Conservation (phyloP, 2,329 filamentous ascomycete species). For the Clathrospora elynae region DNA sequence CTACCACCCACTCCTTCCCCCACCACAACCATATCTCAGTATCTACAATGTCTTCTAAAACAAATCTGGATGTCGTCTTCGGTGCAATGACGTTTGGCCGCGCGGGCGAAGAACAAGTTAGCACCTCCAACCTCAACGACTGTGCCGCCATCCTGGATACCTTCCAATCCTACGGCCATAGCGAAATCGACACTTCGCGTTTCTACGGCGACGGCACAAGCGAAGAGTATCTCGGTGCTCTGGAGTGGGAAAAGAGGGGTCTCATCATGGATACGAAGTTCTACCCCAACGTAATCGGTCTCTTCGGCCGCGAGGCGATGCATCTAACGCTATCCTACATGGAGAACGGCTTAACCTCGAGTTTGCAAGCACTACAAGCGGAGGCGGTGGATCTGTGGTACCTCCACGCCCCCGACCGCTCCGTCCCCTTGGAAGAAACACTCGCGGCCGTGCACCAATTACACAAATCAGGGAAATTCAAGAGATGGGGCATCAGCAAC, state of each 20-base stretch:
- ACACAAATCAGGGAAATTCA: conserved; percentile 53
- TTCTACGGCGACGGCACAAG: conserved; percentile 47
- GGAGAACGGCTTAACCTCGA: conserved; percentile 42
- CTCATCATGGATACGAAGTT: conserved; percentile 54
- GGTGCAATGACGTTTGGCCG: conserved; percentile 50
- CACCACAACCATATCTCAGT: neutral
- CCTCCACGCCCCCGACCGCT: conserved; percentile 54
- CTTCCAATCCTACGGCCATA: conserved; percentile 39
- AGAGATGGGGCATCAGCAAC: conserved; percentile 55
- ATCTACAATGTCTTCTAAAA: conserved; percentile 18
- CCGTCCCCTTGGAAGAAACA: conserved; percentile 52
- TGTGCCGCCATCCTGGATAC: conserved; percentile 37
- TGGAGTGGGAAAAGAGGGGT: conserved; percentile 48
- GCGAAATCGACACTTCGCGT: conserved; percentile 48
- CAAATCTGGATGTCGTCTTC: conserved; percentile 38
- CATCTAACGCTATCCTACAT: conserved; percentile 45
- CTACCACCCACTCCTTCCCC: no score
- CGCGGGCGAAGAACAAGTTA: conserved; percentile 25
- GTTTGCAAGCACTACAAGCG: conserved; percentile 48
- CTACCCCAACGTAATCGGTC: conserved; percentile 42
- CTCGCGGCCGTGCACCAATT: conserved; percentile 55
- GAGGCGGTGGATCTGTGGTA: conserved; percentile 52
- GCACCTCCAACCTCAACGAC: conserved; percentile 22
- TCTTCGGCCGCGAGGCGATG: conserved; percentile 31
- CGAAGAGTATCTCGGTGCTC: conserved; percentile 52